A percentile compares a stretch with the other conserved stretches of the same genome.
Evolutionary conservation across 192 early-diverging fungal genomes (phyloP).

Genomic region (Physocladia obscura): DNA sequence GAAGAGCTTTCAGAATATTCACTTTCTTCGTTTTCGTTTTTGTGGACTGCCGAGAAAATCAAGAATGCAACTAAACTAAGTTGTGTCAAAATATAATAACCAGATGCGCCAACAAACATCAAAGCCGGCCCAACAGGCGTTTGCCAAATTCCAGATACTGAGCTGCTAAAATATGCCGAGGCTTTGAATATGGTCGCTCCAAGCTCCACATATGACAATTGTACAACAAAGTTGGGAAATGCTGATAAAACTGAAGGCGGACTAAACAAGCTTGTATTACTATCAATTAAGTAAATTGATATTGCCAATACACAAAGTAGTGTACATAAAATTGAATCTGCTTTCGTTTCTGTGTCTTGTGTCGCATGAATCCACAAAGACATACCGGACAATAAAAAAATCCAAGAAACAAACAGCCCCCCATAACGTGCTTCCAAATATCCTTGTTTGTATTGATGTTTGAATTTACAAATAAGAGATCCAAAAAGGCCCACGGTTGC

Average conservation of each 20-base stretch:
- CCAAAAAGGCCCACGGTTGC: not conserved
- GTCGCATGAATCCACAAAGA: conserved; percentile 1
- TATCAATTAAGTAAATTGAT: not conserved
- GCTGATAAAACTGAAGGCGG: conserved; percentile 13
- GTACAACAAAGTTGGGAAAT: conserved; percentile 6
- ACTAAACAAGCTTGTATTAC: not conserved
- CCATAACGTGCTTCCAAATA: not conserved
- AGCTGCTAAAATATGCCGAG: not conserved
- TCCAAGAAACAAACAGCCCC: not conserved
- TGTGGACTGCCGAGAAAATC: too few relatives aligned
- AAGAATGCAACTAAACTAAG: too few relatives aligned
- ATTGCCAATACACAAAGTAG: conserved; percentile 4
- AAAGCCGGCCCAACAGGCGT: conserved; percentile 5
- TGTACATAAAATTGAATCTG: not conserved
- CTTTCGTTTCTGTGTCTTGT: not conserved
- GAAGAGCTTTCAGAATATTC: too few relatives aligned
- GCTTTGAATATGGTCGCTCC: conserved; percentile 12
- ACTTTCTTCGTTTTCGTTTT: too few relatives aligned
- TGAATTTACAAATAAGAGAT: not conserved
- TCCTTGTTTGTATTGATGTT: conserved; percentile 1
- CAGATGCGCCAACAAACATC: conserved; percentile 1
- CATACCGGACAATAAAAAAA: conserved; percentile 6
- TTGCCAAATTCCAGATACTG: too few relatives aligned
- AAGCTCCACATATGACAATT: conserved; percentile 14
- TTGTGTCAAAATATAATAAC: too few relatives aligned